Conservation (phyloP, 2,329 filamentous ascomycete genomes). For the Alternaria novae-zelandiae region DNA sequence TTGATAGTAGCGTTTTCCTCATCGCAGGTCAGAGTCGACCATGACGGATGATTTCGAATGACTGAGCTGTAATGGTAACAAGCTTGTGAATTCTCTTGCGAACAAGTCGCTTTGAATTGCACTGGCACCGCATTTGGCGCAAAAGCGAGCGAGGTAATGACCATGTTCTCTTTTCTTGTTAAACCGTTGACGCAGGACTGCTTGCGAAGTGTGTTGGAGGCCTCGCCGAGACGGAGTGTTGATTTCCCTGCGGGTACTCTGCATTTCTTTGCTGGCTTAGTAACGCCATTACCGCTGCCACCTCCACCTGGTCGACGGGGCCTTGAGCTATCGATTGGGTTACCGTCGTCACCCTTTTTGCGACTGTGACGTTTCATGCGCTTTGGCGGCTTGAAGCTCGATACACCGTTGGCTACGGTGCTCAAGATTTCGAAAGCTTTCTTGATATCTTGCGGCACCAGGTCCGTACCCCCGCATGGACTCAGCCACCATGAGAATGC, state of each 20-base stretch:
- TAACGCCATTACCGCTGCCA: too few species aligned
- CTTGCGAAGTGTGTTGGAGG: too few species aligned
- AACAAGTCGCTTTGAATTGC: background rate
- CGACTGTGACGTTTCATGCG: background rate
- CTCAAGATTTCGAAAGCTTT: slow-evolving; percentile 10
- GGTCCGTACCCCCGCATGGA: slow-evolving; percentile 8
- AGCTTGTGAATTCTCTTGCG: background rate
- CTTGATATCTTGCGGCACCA: slow-evolving; percentile 13
- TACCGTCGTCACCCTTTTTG: slow-evolving; percentile 6
- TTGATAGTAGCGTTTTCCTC: background rate
- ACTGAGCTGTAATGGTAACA: background rate
- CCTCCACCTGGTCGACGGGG: background rate
- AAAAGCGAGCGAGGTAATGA: background rate
- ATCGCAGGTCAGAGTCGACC: background rate
- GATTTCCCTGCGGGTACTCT: background rate
- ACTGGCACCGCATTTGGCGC: background rate
- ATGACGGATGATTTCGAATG: background rate
- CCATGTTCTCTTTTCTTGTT: background rate
- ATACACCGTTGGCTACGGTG: background rate
- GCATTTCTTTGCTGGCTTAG: background rate
- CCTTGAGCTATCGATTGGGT: background rate
- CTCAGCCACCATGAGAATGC: slow-evolving; percentile 14
- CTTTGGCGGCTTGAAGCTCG: slow-evolving; percentile 3
- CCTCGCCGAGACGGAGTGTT: too few species aligned
- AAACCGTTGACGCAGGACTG: too few species aligned